phyloP scores from a whole-genome alignment of 257 asterid species.

The Mentha longifolia region DNA sequence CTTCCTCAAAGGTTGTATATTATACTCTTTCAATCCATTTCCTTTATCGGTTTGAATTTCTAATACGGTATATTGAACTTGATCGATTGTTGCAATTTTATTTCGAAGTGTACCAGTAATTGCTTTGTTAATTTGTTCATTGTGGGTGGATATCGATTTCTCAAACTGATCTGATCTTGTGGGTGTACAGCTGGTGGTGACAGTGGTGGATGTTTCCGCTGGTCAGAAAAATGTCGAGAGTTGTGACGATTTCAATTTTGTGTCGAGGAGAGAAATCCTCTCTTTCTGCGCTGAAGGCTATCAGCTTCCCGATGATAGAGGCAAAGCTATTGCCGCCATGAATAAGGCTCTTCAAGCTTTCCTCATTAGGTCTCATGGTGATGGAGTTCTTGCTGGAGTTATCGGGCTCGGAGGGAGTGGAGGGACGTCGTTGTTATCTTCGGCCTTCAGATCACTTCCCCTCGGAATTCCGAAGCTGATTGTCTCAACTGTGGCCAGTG shows the following conservation, averaged over 20 bases:
- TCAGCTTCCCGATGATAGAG: conserved; percentile 78
- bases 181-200: conserved; percentile 62
- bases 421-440: conserved; percentile 85
- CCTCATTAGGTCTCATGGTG: conserved; percentile 50
- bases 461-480: conserved; percentile 83
- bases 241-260: conserved; percentile 67
- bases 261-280: conserved; percentile 70
- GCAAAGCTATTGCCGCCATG: conserved; percentile 73
- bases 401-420: conserved; percentile 97
- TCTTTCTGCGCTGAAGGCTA: conserved; percentile 44
- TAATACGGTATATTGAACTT: too few species aligned
- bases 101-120: conserved; percentile 12
- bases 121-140: conserved; percentile 15
- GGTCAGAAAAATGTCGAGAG: conserved; percentile 45
- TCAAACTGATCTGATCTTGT: conserved; percentile 15
- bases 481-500: conserved; percentile 93
- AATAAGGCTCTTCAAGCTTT: conserved; percentile 59
- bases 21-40: neutral
- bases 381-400: conserved; percentile 67
- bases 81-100: neutral
- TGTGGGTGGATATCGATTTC: too few species aligned
- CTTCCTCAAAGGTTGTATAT: conserved; percentile 52
- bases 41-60: neutral
- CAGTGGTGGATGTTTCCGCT: conserved; percentile 81
- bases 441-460: conserved; percentile 85